Evolutionary conservation across 1,284 basidiomycete species (phyloP), one percentile per base, ranked within the genome.

Genomic region (Ceratobasidium sp.): DNA sequence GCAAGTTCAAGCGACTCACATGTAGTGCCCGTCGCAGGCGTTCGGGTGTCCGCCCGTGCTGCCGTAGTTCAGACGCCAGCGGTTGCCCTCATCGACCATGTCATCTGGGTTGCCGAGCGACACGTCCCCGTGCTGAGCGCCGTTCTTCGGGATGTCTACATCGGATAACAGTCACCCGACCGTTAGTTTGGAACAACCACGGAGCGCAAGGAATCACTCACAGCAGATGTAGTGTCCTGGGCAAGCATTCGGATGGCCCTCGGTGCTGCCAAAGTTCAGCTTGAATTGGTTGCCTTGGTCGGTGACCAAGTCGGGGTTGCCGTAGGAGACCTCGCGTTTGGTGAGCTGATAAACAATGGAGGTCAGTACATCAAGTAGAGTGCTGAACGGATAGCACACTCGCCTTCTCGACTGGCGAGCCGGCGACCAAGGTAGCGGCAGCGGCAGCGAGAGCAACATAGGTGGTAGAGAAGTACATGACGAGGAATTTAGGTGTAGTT

Each of bases 31-130:
- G 29, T 58, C 54, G 66, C 66, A 71, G 27, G 66, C 66, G 29
- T 71, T 71, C 22, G 66, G 66, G 66, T 71, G 66, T 19, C 66
- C 66, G n/a, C 56, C n/a, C 24, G 66, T 71, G 66, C 66, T 71
- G 27, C 66, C 66, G 39, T 71, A 71, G 66, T 71, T 71, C 27
- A 71, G 54, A 39, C 66, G 66, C 66, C 66, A 69, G 53, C 66
- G 66, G 66, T 69, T 69, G 53, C 66, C 66, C 53, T 69, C 66
- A 22, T 69, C 66, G 1, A 69, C 66, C 6, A 69, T 24, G 66
- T 69, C 51, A 22, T 69, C 66, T 29, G 66, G 66, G 41, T 69
- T 58, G 53, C 66, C 66, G 39, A 69, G 66, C 9, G 66, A 69
- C 6, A 69, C 66, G 24, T 69, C 66, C 2, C 37, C 66, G 27